phyloP scores from a whole-genome alignment of 179 eudicot genomes.

The Carnegiea gigantea region DNA sequence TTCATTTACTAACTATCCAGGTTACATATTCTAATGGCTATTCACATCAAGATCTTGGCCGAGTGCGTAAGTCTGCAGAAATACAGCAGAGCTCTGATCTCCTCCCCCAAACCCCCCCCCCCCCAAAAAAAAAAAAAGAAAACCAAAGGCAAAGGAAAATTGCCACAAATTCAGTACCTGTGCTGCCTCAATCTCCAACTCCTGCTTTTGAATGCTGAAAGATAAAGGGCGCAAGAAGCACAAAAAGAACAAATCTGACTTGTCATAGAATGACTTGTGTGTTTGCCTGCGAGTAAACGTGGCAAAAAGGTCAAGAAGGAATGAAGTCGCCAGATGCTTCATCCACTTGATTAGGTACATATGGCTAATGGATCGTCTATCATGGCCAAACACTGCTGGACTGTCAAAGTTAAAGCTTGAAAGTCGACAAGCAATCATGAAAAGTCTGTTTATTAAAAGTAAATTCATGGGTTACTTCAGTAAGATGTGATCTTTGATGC shows the following conservation, averaged over 20 bases:
- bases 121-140: not conserved
- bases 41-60: too few species aligned
- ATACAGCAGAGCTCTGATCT: too few species aligned
- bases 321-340: not conserved
- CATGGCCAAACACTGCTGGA: not conserved
- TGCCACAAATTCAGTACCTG: constrained; percentile 36
- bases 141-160: not conserved
- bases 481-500: not conserved
- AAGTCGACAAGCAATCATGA: not conserved
- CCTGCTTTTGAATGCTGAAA: constrained; percentile 53
- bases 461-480: not conserved
- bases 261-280: constrained; percentile 50
- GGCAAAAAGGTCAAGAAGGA: constrained; percentile 11
- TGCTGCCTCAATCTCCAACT: constrained; percentile 54
- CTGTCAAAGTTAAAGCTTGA: constrained; percentile 9
- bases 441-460: not conserved
- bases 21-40: not conserved
- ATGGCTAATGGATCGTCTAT: not conserved
- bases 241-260: constrained; percentile 56
- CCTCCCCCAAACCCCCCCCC: too few species aligned
- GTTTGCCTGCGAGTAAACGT: constrained; percentile 44
- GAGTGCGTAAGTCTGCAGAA: too few species aligned
- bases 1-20: too few species aligned
- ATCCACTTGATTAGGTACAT: not conserved
- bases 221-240: constrained; percentile 58